Conservation (phyloP, 73 alveolate species). For the Paramecium pentaurelia region DNA sequence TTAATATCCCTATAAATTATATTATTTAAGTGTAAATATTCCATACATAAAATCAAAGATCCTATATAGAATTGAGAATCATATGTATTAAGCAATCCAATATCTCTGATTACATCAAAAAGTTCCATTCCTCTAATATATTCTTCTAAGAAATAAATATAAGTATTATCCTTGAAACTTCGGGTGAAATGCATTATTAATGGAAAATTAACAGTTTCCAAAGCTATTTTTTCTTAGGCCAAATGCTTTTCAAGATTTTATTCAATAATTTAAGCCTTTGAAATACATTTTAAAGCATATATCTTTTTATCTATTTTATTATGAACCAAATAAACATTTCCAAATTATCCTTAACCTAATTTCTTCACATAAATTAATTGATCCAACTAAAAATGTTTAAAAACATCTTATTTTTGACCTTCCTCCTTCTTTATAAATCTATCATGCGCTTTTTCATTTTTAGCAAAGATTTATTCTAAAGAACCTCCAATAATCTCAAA, state of each 20-base stretch:
- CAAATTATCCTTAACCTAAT: slow-evolving; percentile 69
- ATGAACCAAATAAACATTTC: slow-evolving; percentile 59
- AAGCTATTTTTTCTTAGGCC: slow-evolving; percentile 57
- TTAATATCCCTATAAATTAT: slow-evolving; percentile 76
- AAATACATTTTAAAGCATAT: slow-evolving; percentile 65
- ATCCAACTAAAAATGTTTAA: slow-evolving; percentile 50
- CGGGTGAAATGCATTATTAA: slow-evolving; percentile 61
- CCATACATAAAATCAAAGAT: slow-evolving; percentile 56
- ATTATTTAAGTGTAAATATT: slow-evolving; percentile 71
- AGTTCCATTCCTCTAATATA: slow-evolving; percentile 67
- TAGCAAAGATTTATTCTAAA: slow-evolving; percentile 35
- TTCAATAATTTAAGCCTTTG: slow-evolving; percentile 43
- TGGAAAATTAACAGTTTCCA: slow-evolving; percentile 61
- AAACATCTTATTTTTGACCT: slow-evolving; percentile 46
- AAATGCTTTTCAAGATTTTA: slow-evolving; percentile 52
- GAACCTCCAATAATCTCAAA: slow-evolving; percentile 57
- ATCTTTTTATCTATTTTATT: slow-evolving; percentile 52
- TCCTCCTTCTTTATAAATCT: slow-evolving; percentile 50
- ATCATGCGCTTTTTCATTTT: slow-evolving; percentile 59
- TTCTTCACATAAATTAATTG: slow-evolving; percentile 3
- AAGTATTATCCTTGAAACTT: slow-evolving; percentile 59
- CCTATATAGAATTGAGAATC: slow-evolving; percentile 61
- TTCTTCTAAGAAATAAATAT: slow-evolving; percentile 63
- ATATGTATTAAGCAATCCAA: slow-evolving; percentile 54
- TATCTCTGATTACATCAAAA: slow-evolving; percentile 65